Evolutionary conservation across 2,329 filamentous ascomycete species (phyloP), one percentile per base, ranked within the genome.

Genomic region (Pseudohalonectria lignicola): DNA sequence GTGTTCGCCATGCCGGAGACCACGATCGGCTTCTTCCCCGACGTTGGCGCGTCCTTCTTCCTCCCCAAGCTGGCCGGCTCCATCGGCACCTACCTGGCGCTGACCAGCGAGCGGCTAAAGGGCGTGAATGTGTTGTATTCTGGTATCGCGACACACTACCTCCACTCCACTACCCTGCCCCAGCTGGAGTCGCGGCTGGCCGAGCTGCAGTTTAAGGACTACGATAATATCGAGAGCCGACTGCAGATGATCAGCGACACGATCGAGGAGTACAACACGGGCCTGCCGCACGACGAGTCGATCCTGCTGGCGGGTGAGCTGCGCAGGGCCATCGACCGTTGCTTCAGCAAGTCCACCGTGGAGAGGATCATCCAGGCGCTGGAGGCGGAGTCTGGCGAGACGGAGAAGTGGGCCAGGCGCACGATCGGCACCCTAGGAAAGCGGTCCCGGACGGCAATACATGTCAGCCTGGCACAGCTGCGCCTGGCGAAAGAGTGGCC

Each of bases 1-100:
- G 64, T 94, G 34, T 96, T 98, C 53, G 88, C 93, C 49, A 98
- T 98, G 92, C 92, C 92, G 21, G 92, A 98, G 66, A 98, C 92
- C 4, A 94, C 79, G 8, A 98, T 98, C 54, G 92, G 92, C 29
- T 95, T 96, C 70, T 98, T 98, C 71, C 92, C 93, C 6, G 93
- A 98, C 53, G 92, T 98, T 35, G 92, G 92, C 43, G 93, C 82
- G 23, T 93, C 86, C 10, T 98, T 96, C 68, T 96, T 96, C 70
- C 69, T 98, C 39, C 86, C 92, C 13, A 75, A 87, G 45, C 79
- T 98, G 69, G 79, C 93, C 51, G 92, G 92, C 36, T 68, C 79
- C 42, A 63, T 94, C 40, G 92, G 92, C 41, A 94, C 85, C 16
- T 98, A 96, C 61, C 78, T 98, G 31, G 92, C 87, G 16, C 69